Base-by-base conservation (phyloP, 306 rosid genomes). In the Quercus cerris region DNA sequence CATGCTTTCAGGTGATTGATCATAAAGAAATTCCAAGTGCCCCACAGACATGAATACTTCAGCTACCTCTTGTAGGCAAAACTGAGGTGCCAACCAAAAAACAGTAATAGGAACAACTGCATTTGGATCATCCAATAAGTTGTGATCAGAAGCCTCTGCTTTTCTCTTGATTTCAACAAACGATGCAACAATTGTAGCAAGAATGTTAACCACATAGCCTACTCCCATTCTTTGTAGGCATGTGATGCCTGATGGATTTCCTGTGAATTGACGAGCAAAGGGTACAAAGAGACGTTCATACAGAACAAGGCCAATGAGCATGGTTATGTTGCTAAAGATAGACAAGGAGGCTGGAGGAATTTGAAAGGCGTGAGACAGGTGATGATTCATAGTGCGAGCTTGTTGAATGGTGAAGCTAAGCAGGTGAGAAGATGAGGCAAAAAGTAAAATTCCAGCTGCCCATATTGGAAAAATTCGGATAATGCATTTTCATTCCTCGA, bases 1-100 rank as follows among this genome's bases (percentile, higher is more conserved):
- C 93, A 89, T 82, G 70, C 98, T 89, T 63, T 94, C 97, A 4
- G 97, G 97, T 6, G 98, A 87, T 15, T 92, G 97, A 66, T 92
- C 91, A 59, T 86, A 94, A 6, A 92, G 89, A 81, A 94, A 94
- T 62, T 94, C 97, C 76, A 94, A 79, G 79, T 90, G 98, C 15
- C 94, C 97, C 1, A 92, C 97, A 12, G 90, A 85, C 91, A 82
- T 88, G 86, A 94, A 94, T 18, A 90, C 89, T 28, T 92, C 94
- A 12, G 84, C 93, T 1, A 89, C 28, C 20, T 97, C 97, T 55
- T 92, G 91, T 0, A 94, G 51, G 70, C 85, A 87, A 77, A 76
- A 90, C 51, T 89, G 97, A 14, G 97, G 98, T 13, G 89, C 88
- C 81, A 94, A 64, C 97, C 94, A 92, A 28, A 94, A 94, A 46